Conservation (phyloP, 139 green algal genomes). For the Diplosphaera chodatii region DNA sequence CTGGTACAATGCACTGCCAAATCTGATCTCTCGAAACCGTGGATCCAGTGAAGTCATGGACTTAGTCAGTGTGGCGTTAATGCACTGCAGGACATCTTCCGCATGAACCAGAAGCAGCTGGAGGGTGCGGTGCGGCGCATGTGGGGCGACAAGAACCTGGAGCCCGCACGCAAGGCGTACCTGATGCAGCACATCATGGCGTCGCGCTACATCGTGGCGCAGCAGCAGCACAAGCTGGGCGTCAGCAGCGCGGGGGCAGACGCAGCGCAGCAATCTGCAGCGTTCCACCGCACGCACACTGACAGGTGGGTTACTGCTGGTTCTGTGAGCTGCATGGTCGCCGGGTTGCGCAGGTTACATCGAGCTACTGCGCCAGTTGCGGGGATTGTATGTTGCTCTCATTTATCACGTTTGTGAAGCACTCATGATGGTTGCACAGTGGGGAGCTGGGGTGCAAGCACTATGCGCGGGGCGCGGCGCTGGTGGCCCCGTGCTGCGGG, state of each 20-base stretch:
- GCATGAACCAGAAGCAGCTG: slow-evolving; percentile 98
- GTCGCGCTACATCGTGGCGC: slow-evolving; percentile 71
- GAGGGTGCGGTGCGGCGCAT: slow-evolving; percentile 89
- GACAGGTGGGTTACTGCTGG: too few species aligned
- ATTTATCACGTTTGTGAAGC: too few species aligned
- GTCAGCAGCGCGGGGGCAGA: background rate
- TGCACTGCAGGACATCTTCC: slow-evolving; percentile 91
- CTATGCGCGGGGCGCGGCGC: slow-evolving; percentile 49
- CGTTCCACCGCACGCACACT: slow-evolving; percentile 31
- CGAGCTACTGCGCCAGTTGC: too few species aligned
- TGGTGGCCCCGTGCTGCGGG: slow-evolving; percentile 90
- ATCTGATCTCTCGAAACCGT: too few species aligned
- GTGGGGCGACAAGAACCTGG: slow-evolving; percentile 75
- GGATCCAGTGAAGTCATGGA: too few species aligned
- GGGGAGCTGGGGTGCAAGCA: slow-evolving; percentile 52
- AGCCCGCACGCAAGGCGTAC: slow-evolving; percentile 90
- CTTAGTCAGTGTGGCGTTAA: too few species aligned
- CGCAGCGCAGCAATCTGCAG: slow-evolving; percentile 4
- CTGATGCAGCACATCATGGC: slow-evolving; percentile 97
- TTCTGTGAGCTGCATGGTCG: too few species aligned
- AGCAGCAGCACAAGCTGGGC: slow-evolving; percentile 58
- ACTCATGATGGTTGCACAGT: too few species aligned
- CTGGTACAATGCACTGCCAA: too few species aligned
- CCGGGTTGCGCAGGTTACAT: too few species aligned
- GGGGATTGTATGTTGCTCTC: too few species aligned